A percentile compares a stretch with the other conserved stretches of the same genome.
These are phyloP conservation scores for Huiozyma sinensis DNA, from an alignment of 805 yeast species.

Conservation along the genomic window DNA sequence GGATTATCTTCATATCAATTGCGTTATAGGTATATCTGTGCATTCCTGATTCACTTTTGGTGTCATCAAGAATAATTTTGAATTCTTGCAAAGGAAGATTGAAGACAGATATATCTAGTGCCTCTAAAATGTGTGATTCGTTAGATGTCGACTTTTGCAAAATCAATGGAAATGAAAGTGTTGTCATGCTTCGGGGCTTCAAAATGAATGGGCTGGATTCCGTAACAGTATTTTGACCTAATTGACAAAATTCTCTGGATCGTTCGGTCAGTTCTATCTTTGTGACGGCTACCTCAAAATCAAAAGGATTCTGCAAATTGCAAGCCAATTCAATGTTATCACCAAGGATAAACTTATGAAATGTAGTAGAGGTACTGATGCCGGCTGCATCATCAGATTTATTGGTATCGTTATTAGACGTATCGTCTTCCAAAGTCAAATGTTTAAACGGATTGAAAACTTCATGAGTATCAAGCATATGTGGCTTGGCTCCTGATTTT, in stretches of 20 bases:
- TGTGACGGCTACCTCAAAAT: constrained; percentile 55
- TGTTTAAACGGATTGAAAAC: constrained; percentile 47
- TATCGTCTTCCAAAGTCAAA: constrained; percentile 9
- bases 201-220: constrained; percentile 24
- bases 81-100: constrained; percentile 13
- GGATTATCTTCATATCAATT: constrained; percentile 14
- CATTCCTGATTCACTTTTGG: neutral
- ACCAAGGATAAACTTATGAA: constrained; percentile 34
- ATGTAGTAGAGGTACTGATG: no score
- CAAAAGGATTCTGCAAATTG: constrained; percentile 67
- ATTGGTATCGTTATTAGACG: neutral
- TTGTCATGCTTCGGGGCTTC: constrained; percentile 29
- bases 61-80: constrained; percentile 10
- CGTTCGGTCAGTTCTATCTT: constrained; percentile 32
- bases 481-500: no score
- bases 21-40: neutral
- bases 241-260: constrained; percentile 20
- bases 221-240: constrained; percentile 11
- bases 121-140: constrained; percentile 6
- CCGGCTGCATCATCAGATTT: no score
- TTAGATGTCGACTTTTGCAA: constrained; percentile 12
- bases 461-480: constrained; percentile 28
- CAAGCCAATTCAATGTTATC: constrained; percentile 52
- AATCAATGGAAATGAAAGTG: constrained; percentile 25
- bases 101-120: constrained; percentile 16